Base-by-base conservation (phyloP, 2,329 filamentous ascomycete genomes). In the Botrytis pseudocinerea region DNA sequence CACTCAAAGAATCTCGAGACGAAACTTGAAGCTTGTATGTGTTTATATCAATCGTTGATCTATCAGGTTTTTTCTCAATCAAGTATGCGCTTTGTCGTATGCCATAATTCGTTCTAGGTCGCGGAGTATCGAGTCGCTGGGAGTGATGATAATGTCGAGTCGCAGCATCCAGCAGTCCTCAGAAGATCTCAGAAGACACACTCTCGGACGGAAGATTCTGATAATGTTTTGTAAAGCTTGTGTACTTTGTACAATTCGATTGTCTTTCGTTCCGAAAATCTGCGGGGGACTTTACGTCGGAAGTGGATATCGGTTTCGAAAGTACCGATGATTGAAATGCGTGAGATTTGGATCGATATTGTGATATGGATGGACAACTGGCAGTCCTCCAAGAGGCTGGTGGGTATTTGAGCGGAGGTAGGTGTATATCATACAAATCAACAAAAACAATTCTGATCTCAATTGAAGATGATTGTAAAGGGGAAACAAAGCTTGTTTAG, bases 181-280 rank as follows among this genome's bases (percentile, higher is more conserved):
- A 28, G 51, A 57, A 57, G 14, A 18, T 57, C 38, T 42, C 60
- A 25, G 25, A 62, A 62, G 60, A 62, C 22, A 40, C 35, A 40
- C 35, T 40, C n/a, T 28, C 61, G 38, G 25, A 44, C 61, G 38
- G 61, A 63, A 44, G 61, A 63, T 63, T 32, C 25, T 4, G 28
- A 12, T 32, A 16, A n/a, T 63, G 40, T 28, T 63, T 63, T n/a
- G 60, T 63, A 40, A 22, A 63, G 38, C 61, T 63, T 63, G 61
- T 62, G 60, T 62, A 40, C 35, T 42, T 42, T 62, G 38, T 63
- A 40, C 38, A 63, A 63, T 63, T 42, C n/a, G 38, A 63, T 63
- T 63, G 61, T 63, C 61, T 63, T 44, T 63, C 61, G 61, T 44
- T 63, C 61, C 61, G 61, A 64, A 64, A 64, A 64, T 44, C 61